Evolutionary conservation across 257 asterid genomes (phyloP).

Genomic region (Paulownia fortunei): DNA sequence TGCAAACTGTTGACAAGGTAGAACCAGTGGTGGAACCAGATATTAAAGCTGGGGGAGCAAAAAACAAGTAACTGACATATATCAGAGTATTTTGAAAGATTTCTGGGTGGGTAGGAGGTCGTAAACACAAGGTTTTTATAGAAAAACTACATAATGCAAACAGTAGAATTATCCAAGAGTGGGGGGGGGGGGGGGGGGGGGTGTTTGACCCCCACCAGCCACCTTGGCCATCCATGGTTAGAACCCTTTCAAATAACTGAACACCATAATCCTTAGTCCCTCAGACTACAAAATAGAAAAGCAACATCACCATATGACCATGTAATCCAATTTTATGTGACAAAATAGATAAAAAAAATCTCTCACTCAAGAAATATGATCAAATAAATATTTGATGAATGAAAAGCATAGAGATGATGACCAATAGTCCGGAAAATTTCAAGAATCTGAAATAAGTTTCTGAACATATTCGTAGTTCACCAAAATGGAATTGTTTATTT

Average conservation of each 20-base stretch:
- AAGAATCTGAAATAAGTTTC: slow-evolving; percentile 17
- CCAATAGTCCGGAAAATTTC: neutral
- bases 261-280: neutral
- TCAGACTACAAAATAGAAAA: slow-evolving; percentile 15
- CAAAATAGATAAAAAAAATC: neutral
- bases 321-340: neutral
- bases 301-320: neutral
- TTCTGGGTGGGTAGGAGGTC: neutral
- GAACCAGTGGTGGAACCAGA: slow-evolving; percentile 22
- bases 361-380: neutral
- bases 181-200: neutral
- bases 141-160: neutral
- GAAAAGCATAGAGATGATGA: slow-evolving; percentile 1
- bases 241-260: slow-evolving; percentile 14
- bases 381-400: neutral
- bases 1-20: slow-evolving; percentile 7
- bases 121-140: neutral
- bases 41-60: slow-evolving; percentile 1
- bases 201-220: slow-evolving; percentile 5
- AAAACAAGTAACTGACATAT: slow-evolving; percentile 3
- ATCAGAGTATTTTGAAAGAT: neutral
- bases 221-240: neutral
- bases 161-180: neutral
- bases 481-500: neutral
- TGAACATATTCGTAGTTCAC: neutral